Base-by-base conservation (phyloP, 2,329 filamentous ascomycete genomes). In the Curvularia spicifera region DNA sequence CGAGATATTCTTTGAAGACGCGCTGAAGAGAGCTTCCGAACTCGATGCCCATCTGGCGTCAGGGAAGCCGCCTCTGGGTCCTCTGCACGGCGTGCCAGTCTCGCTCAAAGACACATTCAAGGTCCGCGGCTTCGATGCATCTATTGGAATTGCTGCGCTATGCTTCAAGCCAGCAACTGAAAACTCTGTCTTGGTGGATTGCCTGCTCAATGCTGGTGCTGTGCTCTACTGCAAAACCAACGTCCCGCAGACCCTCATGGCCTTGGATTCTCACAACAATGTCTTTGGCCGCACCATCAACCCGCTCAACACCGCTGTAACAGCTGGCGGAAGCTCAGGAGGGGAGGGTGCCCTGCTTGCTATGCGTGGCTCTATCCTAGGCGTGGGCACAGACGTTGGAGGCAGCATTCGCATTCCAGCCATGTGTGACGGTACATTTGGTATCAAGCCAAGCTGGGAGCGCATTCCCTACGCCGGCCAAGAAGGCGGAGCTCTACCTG, bases 301-400 rank as follows among this genome's bases (percentile, higher is more conserved):
- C 61, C 80, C 83, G 0, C 70, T 78, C 51, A 83, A 84, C 56
- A 72, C 68, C 8, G 66, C 71, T 2, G 72, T 84, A 18, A 84
- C 83, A 4, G 80, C 82, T 2, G 83, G 83, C 3, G 83, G 83
- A 8, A 82, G 78, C 58, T 81, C 79, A 3, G 83, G 83, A 9
- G 83, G 83, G 18, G 83, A 85, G 70, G 82, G 80, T 20, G 82
- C 83, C 2, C 71, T 85, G 3, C 50, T 85, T 2, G 81, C 79
- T 0, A 78, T 82, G 65, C 70, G 79, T 20, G 83, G 83, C 0
- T 81, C 78, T 9, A 61, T 82, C 0, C 63, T 85, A 0, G 83
- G 83, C 3, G 78, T 85, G 1, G 83, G 83, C 2, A 85, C 83
- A 3, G 83, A 85, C 64, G 80, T 85, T 7, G 83, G 83, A n/a